Conservation (phyloP, 805 yeast species). For the Candida verbasci region DNA sequence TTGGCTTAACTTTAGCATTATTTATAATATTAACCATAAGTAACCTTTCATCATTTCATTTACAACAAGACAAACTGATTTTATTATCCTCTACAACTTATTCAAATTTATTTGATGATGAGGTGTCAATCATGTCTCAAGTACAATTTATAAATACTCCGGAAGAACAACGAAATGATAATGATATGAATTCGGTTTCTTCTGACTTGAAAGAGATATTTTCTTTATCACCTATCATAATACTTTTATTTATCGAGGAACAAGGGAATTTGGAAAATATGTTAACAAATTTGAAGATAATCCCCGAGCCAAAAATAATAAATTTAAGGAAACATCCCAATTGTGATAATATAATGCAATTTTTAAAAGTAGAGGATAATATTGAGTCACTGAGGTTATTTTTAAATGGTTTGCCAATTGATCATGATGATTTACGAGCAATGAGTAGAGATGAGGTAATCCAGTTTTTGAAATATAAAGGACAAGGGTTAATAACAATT, state of each 20-base stretch:
- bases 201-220: conserved; percentile 25
- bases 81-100: too few relatives aligned
- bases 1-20: too few relatives aligned
- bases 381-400: conserved; percentile 27
- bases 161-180: too few relatives aligned
- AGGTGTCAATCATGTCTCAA: too few relatives aligned
- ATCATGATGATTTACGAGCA: conserved; percentile 19
- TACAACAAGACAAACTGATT: too few relatives aligned
- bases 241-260: conserved; percentile 19
- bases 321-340: conserved; percentile 31
- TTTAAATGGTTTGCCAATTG: conserved; percentile 30
- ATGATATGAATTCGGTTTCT: too few relatives aligned
- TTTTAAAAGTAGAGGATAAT: conserved; percentile 16
- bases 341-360: conserved; percentile 17
- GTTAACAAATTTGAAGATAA: conserved; percentile 19
- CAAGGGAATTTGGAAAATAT: conserved; percentile 13
- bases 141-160: too few relatives aligned
- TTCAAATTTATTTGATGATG: too few relatives aligned
- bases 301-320: conserved; percentile 30
- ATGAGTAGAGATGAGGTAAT: conserved; percentile 17
- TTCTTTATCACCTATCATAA: conserved; percentile 25
- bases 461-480: conserved; percentile 20
- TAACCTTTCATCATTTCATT: too few relatives aligned
- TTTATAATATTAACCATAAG: too few relatives aligned
- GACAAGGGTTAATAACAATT: conserved; percentile 24